Evolutionary conservation across 2,329 filamentous ascomycete species (phyloP).

Genomic region (Passalora sequoiae): DNA sequence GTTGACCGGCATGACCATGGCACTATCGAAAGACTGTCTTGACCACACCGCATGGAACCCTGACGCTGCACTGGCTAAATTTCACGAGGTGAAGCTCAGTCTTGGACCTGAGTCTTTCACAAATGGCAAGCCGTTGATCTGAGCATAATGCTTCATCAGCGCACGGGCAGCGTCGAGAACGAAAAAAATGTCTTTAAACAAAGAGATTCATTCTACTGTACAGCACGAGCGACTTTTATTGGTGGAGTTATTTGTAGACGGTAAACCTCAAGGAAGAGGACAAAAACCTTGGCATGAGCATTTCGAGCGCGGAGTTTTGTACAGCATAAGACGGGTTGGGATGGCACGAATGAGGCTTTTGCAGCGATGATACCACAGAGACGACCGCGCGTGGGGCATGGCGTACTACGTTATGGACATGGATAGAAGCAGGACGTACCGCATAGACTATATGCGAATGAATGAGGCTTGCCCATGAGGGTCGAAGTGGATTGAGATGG

Average conservation of each 20-base stretch:
- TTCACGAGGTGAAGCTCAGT: constrained; percentile 64
- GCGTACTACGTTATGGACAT: no score
- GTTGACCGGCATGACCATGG: constrained; percentile 71
- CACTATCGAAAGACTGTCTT: constrained; percentile 77
- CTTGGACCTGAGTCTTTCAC: constrained; percentile 42
- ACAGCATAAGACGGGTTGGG: neutral
- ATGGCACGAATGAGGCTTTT: neutral
- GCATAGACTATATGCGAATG: no score
- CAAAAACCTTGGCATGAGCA: no score
- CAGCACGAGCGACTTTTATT: no score
- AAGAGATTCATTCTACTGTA: no score
- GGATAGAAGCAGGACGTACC: no score
- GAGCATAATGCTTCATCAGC: neutral
- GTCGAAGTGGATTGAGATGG: no score
- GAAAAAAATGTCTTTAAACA: no score
- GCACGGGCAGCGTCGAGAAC: neutral
- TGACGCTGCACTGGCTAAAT: constrained; percentile 66
- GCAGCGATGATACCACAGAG: constrained; percentile 1
- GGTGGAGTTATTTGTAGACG: no score
- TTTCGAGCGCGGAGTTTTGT: constrained; percentile 5
- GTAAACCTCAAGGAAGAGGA: no score
- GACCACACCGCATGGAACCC: constrained; percentile 76
- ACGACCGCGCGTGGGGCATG: no score
- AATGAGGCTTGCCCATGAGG: no score
- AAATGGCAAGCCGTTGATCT: constrained; percentile 12